Evolutionary conservation across 768 basidiomycete species (phyloP).

Genomic region (Leccinum disarticulatum): DNA sequence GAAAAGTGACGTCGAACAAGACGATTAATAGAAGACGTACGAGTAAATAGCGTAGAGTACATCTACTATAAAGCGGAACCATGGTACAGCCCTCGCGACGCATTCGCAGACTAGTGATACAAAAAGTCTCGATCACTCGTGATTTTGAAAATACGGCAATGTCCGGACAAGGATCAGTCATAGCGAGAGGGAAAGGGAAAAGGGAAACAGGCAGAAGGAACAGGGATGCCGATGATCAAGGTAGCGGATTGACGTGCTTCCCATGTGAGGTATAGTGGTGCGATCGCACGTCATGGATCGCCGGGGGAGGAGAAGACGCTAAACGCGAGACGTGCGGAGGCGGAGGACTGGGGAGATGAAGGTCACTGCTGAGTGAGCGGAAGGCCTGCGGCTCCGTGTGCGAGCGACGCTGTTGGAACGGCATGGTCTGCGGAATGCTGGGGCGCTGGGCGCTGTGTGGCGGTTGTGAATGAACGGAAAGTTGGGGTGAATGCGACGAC

Average conservation of each 20-base stretch:
- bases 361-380: constrained; percentile 46
- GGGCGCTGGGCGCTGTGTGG: constrained; percentile 36
- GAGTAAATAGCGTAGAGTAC: constrained; percentile 33
- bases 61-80: constrained; percentile 34
- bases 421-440: constrained; percentile 43
- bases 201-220: constrained; percentile 17
- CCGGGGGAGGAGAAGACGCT: constrained; percentile 43
- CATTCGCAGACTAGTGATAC: constrained; percentile 35
- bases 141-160: constrained; percentile 30
- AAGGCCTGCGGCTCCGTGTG: constrained; percentile 58
- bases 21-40: constrained; percentile 33
- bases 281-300: constrained; percentile 36
- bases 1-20: constrained; percentile 19
- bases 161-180: constrained; percentile 29
- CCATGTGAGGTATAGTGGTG: constrained; percentile 43
- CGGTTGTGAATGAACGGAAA: constrained; percentile 37
- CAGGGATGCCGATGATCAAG: constrained; percentile 36
- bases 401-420: constrained; percentile 57
- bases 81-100: constrained; percentile 19
- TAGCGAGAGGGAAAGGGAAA: constrained; percentile 13
- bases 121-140: constrained; percentile 28
- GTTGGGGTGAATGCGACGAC: constrained; percentile 44
- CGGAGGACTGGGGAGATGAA: constrained; percentile 48
- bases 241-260: constrained; percentile 46
- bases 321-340: constrained; percentile 43